Percentiles rank a stretch among this genome's conserved stretches.
phyloP scores from a whole-genome alignment of 345 rosid genomes.

The Garcia nutans region DNA sequence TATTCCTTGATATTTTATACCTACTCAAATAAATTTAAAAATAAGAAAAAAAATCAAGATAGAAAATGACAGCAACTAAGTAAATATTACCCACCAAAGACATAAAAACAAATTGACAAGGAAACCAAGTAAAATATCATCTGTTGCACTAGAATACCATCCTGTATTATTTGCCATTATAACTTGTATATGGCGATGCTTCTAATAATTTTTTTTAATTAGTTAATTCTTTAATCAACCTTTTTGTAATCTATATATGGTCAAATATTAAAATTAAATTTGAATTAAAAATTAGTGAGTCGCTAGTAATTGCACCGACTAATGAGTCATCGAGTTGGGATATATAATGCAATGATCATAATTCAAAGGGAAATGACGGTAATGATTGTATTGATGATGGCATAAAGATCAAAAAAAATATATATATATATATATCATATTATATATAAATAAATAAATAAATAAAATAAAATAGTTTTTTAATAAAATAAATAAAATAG shows the following conservation, averaged over 20 bases:
- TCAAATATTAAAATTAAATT: neutral
- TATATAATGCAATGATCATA: conserved; percentile 5
- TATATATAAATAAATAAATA: too few species aligned
- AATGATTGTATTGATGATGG: conserved; percentile 44
- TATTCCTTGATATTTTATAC: neutral
- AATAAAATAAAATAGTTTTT: too few species aligned
- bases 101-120: neutral
- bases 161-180: conserved; percentile 16
- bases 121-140: neutral
- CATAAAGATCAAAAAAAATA: conserved; percentile 16
- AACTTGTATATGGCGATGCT: neutral
- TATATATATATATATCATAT: conserved; percentile 3
- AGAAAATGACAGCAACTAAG: conserved; percentile 10
- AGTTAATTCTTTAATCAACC: neutral
- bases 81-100: neutral
- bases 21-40: conserved; percentile 17
- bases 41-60: neutral
- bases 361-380: conserved; percentile 35
- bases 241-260: too few species aligned
- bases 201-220: conserved; percentile 17
- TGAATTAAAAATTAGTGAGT: neutral
- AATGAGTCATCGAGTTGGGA: conserved; percentile 1
- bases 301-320: conserved; percentile 16
- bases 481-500: neutral
- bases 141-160: conserved; percentile 8